Percentiles rank a stretch among this genome's conserved stretches.
Conservation (phyloP, 257 asterid species). For the Solanum appendiculatum region DNA sequence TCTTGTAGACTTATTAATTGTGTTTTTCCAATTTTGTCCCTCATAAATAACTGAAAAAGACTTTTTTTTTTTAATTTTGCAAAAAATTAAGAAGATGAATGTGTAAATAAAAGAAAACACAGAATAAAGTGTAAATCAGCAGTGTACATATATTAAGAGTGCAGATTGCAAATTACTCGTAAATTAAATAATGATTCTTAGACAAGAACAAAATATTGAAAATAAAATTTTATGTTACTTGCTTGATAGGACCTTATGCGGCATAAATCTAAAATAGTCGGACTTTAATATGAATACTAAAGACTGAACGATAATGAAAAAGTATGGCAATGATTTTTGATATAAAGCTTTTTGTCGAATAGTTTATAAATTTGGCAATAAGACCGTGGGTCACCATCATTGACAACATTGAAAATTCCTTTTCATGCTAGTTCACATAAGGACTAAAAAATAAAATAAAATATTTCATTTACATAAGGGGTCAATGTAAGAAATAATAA, state of each 20-base stretch:
- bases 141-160: neutral
- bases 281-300: too few species aligned
- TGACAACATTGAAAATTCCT: neutral
- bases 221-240: neutral
- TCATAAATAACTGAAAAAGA: neutral
- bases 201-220: neutral
- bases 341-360: neutral
- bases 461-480: neutral
- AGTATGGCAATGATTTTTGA: neutral
- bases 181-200: neutral
- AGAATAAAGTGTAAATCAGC: neutral
- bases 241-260: too few species aligned
- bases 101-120: neutral
- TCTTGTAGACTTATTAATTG: neutral
- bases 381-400: neutral
- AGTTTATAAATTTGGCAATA: neutral
- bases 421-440: neutral
- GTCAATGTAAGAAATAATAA: neutral
- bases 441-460: neutral
- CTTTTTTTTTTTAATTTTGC: too few species aligned
- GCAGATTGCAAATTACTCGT: neutral
- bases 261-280: too few species aligned
- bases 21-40: neutral
- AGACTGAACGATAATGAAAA: too few species aligned
- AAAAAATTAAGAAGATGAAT: neutral